Conservation (phyloP, 441 rosid genomes). For the Populus hybrid region DNA sequence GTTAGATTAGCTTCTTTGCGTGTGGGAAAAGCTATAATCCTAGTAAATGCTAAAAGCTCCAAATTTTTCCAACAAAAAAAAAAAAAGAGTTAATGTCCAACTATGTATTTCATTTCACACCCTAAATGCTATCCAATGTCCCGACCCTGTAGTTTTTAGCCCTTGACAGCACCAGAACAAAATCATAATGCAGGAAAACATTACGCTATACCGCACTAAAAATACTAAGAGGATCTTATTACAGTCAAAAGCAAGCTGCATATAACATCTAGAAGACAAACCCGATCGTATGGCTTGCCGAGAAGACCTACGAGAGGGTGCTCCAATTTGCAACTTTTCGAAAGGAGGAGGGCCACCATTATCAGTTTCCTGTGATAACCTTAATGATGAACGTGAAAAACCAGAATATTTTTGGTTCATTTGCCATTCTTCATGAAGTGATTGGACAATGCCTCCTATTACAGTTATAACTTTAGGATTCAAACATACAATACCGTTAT, state of each 20-base stretch:
- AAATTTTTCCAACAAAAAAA: background rate
- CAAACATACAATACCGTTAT: constrained; percentile 65
- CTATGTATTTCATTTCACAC: background rate
- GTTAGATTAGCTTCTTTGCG: too few species aligned
- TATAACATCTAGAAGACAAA: constrained; percentile 23
- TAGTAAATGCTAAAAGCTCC: background rate
- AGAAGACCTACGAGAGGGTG: constrained; percentile 34
- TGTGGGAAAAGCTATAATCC: background rate
- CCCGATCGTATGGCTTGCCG: constrained; percentile 27
- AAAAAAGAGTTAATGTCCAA: background rate
- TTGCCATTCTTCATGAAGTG: constrained; percentile 87
- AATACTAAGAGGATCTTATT: background rate
- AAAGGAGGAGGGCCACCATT: constrained; percentile 74
- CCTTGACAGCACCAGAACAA: background rate
- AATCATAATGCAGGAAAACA: background rate
- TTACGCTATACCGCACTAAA: background rate
- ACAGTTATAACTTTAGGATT: constrained; percentile 56
- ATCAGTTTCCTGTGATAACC: constrained; percentile 44
- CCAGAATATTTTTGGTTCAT: constrained; percentile 71
- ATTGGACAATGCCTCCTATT: constrained; percentile 76
- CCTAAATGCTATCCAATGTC: background rate
- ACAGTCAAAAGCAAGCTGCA: background rate
- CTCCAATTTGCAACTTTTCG: constrained; percentile 67
- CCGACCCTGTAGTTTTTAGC: background rate
- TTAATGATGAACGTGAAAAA: constrained; percentile 52